phyloP scores from a whole-genome alignment of 495 filamentous ascomycete genomes.

The Penicillium parvum region DNA sequence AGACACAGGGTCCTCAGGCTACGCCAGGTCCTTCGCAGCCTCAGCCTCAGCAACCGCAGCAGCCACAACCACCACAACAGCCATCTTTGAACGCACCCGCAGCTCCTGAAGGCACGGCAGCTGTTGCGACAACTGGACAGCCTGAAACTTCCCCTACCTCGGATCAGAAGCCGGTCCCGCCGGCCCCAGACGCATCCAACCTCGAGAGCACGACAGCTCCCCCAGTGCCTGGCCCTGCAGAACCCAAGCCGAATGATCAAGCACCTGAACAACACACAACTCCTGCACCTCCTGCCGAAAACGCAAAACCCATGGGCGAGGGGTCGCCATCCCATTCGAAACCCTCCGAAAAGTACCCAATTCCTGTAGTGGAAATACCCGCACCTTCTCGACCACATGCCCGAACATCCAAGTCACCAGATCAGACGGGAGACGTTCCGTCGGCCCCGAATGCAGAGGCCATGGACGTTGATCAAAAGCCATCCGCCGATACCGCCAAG shows the following conservation, averaged over 20 bases:
- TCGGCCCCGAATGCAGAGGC: not conserved
- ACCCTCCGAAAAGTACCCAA: not conserved
- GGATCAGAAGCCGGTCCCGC: not conserved
- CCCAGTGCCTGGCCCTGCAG: not conserved
- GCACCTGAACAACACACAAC: not conserved
- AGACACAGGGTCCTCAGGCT: conserved; percentile 21
- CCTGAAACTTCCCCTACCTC: not conserved
- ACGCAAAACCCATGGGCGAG: not conserved
- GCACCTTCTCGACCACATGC: not conserved
- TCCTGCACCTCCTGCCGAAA: not conserved
- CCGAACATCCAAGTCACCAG: not conserved
- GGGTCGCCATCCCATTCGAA: not conserved
- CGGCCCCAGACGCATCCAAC: not conserved
- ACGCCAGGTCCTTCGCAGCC: conserved; percentile 6
- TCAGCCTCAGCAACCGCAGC: too few species aligned
- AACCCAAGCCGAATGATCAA: conserved; percentile 1
- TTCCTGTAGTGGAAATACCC: conserved; percentile 13
- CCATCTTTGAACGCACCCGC: not conserved
- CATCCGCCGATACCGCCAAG: conserved; percentile 2
- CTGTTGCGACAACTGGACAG: not conserved
- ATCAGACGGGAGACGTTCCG: not conserved
- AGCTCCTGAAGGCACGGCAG: not conserved
- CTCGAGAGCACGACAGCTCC: not conserved
- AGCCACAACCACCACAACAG: too few species aligned
- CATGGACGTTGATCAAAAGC: conserved; percentile 13